A percentile compares a stretch with the other conserved stretches of the same genome.
These are phyloP conservation scores for Dipodascus geniculatus DNA, from an alignment of 805 yeast genomes.

Conservation along the genomic window DNA sequence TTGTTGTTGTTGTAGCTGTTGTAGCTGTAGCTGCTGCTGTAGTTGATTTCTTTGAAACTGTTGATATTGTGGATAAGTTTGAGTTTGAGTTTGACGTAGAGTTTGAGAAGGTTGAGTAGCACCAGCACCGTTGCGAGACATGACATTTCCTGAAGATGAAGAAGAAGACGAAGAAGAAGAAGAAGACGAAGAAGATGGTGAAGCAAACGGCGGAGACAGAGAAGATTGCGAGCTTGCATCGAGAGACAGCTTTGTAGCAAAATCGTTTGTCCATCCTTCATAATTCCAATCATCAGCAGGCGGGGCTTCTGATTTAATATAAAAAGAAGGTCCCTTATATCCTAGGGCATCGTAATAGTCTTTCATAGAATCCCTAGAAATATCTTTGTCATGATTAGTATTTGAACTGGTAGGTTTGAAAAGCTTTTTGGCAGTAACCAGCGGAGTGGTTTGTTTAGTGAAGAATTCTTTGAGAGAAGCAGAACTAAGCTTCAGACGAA, in stretches of 20 bases:
- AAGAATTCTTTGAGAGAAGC: not conserved
- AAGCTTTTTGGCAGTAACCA: not conserved
- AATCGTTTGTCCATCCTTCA: conserved; percentile 3
- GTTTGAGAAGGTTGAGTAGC: too few species aligned
- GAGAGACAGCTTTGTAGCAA: not conserved
- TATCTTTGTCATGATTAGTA: conserved; percentile 2
- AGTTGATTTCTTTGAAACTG: not conserved
- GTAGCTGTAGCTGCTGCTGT: conserved; percentile 3
- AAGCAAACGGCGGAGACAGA: too few species aligned
- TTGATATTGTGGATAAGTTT: not conserved
- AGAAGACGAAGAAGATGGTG: too few species aligned
- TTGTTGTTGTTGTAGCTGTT: conserved; percentile 6
- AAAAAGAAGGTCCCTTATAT: conserved; percentile 2
- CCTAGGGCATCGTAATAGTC: not conserved
- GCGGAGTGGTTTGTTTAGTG: not conserved
- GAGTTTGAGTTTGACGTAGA: too few species aligned
- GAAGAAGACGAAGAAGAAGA: too few species aligned
- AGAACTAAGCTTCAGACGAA: not conserved
- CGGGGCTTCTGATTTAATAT: not conserved
- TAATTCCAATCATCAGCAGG: not conserved
- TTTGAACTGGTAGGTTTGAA: conserved; percentile 5
- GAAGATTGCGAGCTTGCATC: not conserved
- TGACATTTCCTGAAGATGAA: too few species aligned
- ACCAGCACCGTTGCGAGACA: too few species aligned
- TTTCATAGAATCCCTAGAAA: not conserved